Evolutionary conservation across 2,329 filamentous ascomycete genomes (phyloP).

Genomic region (Pseudohalonectria lignicola): DNA sequence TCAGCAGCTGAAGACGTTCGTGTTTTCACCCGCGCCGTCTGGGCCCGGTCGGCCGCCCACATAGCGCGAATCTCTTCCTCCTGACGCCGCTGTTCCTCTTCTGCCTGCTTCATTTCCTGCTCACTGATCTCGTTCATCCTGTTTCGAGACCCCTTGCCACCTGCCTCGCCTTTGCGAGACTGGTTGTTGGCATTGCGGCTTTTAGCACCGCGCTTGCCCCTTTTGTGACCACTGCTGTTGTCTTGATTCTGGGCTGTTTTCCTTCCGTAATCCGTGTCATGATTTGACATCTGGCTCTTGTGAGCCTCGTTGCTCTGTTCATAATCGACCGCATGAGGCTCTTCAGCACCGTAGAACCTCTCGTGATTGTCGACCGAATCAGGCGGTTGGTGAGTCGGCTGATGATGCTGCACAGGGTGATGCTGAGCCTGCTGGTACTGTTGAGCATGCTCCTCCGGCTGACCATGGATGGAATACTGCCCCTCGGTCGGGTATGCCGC

Average conservation of each 20-base stretch:
- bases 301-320: neutral
- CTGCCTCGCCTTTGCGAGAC: neutral
- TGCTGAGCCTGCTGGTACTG: neutral
- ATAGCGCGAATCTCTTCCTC: constrained; percentile 19
- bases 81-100: constrained; percentile 16
- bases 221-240: no score
- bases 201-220: constrained; percentile 6
- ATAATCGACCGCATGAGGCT: no score
- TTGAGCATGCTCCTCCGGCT: neutral
- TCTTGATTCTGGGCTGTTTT: no score
- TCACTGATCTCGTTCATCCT: constrained; percentile 8
- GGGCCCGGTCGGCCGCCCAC: constrained; percentile 18
- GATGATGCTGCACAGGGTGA: neutral
- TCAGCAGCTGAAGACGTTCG: no score
- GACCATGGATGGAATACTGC: neutral
- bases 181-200: neutral
- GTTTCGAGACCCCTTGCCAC: constrained; percentile 3
- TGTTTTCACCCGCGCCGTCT: constrained; percentile 10
- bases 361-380: constrained; percentile 3
- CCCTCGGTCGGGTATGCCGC: no score
- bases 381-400: no score
- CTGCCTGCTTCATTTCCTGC: constrained; percentile 11
- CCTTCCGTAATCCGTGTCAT: no score
- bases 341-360: constrained; percentile 1
- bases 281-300: constrained; percentile 1